phyloP scores from a whole-genome alignment of 1,284 basidiomycete genomes.

The Coriolopsis trogii region DNA sequence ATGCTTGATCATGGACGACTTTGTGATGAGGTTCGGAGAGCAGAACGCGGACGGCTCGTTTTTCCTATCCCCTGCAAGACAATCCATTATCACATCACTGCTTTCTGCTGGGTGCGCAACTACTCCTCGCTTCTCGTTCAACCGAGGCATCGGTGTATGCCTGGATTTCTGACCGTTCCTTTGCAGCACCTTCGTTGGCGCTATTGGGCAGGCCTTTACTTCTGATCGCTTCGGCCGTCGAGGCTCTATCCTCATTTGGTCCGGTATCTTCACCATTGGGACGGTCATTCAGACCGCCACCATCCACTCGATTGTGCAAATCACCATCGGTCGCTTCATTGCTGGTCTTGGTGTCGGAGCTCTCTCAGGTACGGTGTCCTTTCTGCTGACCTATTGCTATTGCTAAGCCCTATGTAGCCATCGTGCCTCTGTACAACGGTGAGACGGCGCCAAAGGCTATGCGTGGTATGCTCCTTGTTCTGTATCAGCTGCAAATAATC shows the following conservation, averaged over 20 bases:
- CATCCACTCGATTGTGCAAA: constrained; percentile 59
- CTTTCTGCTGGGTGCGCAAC: constrained; percentile 77
- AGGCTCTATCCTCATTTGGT: constrained; percentile 77
- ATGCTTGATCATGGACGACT: constrained; percentile 82
- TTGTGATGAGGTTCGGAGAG: constrained; percentile 69
- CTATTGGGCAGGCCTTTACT: constrained; percentile 75
- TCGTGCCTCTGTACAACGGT: constrained; percentile 82
- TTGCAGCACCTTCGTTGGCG: constrained; percentile 69
- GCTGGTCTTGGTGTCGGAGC: constrained; percentile 81
- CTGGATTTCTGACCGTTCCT: too few relatives aligned
- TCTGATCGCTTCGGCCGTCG: constrained; percentile 74
- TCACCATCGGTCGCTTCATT: constrained; percentile 71
- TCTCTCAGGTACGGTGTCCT: constrained; percentile 52
- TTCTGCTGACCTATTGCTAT: neutral
- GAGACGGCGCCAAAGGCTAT: constrained; percentile 79
- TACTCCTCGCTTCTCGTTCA: neutral
- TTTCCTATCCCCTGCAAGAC: constrained; percentile 61
- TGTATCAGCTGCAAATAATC: constrained; percentile 81
- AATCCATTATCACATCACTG: constrained; percentile 79
- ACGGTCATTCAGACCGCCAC: constrained; percentile 74
- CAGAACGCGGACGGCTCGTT: constrained; percentile 49
- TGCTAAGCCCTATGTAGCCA: constrained; percentile 44
- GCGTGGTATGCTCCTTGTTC: constrained; percentile 71
- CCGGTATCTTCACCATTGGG: constrained; percentile 73
- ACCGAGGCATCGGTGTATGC: too few relatives aligned